Evolutionary conservation across 192 early-diverging fungal species (phyloP).

Genomic region (Backusella mclennaniae): DNA sequence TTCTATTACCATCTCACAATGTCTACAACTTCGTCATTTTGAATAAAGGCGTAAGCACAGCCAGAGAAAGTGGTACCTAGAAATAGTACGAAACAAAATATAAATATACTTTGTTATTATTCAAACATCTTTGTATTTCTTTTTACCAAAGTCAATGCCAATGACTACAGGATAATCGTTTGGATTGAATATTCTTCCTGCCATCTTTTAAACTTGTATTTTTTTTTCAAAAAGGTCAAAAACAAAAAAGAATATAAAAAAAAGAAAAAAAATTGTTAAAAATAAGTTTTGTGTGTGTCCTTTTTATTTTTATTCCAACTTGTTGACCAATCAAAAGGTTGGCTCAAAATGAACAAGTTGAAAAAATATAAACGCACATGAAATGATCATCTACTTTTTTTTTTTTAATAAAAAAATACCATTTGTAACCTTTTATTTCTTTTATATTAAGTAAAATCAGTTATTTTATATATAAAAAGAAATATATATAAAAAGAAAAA

Average conservation of each 20-base stretch:
- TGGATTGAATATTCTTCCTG: constrained; percentile 21
- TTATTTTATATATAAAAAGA: background rate
- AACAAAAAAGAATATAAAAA: background rate
- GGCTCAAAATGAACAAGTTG: too few species aligned
- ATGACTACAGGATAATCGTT: constrained; percentile 36
- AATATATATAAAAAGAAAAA: background rate
- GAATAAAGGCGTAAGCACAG: constrained; percentile 49
- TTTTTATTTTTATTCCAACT: too few species aligned
- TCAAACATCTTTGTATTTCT: background rate
- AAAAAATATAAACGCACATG: too few species aligned
- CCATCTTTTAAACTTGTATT: background rate
- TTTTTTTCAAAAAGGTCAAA: background rate
- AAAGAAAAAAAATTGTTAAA: background rate
- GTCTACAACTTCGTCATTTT: constrained; percentile 52
- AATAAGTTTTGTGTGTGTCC: background rate
- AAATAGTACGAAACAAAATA: background rate
- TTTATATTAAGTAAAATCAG: background rate
- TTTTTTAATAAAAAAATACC: background rate
- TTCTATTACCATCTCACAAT: constrained; percentile 37
- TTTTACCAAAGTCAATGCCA: constrained; percentile 39
- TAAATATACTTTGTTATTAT: background rate
- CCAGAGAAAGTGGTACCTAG: constrained; percentile 51
- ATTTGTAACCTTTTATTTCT: background rate
- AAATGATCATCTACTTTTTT: too few species aligned
- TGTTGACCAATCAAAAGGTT: too few species aligned